A percentile compares a stretch with the other conserved stretches of the same genome.
Conservation (phyloP, 129 eudicot species). For the Silybum marianum region DNA sequence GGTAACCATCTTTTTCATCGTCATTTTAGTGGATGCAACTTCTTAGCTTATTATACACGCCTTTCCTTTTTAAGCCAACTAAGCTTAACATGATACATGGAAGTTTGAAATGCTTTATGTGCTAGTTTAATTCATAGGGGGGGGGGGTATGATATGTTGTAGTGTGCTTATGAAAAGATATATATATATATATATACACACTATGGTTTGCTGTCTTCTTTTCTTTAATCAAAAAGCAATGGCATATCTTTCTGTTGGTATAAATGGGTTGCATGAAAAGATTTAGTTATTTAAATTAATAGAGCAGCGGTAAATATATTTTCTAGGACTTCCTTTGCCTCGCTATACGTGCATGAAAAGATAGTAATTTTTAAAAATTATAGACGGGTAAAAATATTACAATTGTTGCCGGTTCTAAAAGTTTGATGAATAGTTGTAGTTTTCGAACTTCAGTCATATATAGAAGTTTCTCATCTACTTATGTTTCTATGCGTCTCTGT, state of each 20-base stretch:
- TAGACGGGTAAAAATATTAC: no score
- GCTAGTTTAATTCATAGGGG: slow-evolving; percentile 7
- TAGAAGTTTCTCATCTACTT: no score
- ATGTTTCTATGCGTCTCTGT: no score
- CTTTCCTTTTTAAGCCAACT: slow-evolving; percentile 8
- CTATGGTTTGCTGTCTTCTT: background rate
- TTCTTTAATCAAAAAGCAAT: background rate
- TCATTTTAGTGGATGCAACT: background rate
- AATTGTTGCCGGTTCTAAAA: no score
- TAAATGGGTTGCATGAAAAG: background rate
- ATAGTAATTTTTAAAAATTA: background rate
- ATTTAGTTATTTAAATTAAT: no score
- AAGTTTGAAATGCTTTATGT: background rate
- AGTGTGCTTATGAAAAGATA: background rate
- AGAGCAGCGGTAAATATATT: background rate
- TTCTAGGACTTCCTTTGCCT: background rate
- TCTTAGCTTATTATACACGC: slow-evolving; percentile 3
- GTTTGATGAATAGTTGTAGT: no score
- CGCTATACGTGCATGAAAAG: background rate
- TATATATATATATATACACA: background rate
- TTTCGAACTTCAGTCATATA: no score
- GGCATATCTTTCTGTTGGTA: background rate
- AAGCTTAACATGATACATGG: background rate
- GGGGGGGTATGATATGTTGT: background rate
- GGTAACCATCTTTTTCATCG: slow-evolving; percentile 54